Base-by-base conservation (phyloP, 1,139 yeast genomes). In the Sugiyamaella neomexicana region DNA sequence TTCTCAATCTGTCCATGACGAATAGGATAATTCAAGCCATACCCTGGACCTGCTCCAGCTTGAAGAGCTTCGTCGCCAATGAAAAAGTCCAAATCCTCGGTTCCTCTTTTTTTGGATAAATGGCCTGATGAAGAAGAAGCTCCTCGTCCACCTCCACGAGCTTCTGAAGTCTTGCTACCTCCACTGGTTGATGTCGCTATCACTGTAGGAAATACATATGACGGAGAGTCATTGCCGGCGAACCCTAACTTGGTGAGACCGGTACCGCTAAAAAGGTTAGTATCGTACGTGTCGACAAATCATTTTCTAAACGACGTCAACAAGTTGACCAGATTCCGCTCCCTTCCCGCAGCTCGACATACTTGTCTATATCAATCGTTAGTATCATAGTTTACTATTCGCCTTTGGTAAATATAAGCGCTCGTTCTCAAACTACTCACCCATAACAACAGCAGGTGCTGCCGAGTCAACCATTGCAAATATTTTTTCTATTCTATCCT, bases 211-310 rank as follows among this genome's bases (percentile, higher is more conserved):
- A 93, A 89, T 46, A 93, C 89, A 79, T 88, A 95, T 7, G 97
- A 90, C 36, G 99, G 99, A 13, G 97, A 81, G 73, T 93, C 99
- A 70, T 93, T 93, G 54, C 99, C 99, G 64, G 99, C 99, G 75
- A 91, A 93, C 27, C 99, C 99, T 61, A 93, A 80, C 71, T 93
- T 93, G 68, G 99, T 93, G 66, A 91, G 79, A 60, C 99, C 99
- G 62, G 99, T 93, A 79, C 99, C 99, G 69, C 87, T 87, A 79
- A 62, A 46, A 31, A 58, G 72, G 53, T 50, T 43, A 50, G 44
- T 43, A 44, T 36, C 13, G 5, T 13, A 25, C 5, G 13, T 17
- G 4, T 6, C 25, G 25, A 7, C 23, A 25, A 6, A 20, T 23
- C 34, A 20, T 52, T 12, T 1, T 38, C 23, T 31, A 20, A 20